Percentiles rank a stretch among this genome's conserved stretches.
phyloP scores from a whole-genome alignment of 2,329 filamentous ascomycete genomes.

The Aureobasidium sp. region DNA sequence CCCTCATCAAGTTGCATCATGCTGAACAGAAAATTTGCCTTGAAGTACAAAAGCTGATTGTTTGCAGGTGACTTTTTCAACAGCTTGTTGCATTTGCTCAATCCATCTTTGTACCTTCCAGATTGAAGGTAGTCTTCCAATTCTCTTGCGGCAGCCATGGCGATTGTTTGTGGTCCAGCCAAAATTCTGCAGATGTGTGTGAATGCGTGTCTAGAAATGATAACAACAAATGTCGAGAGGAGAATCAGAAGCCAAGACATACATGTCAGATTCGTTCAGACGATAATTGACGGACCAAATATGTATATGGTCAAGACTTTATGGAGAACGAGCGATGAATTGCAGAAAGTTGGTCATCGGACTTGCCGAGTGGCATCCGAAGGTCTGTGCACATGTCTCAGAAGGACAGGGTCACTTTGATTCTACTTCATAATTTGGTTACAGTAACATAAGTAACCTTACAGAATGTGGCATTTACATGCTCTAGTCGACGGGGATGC shows the following conservation, averaged over 20 bases:
- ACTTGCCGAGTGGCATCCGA: neutral
- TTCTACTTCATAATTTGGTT: neutral
- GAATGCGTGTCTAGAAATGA: neutral
- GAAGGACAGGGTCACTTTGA: neutral
- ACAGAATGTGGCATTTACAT: neutral
- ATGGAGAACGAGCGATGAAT: neutral
- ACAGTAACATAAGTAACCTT: too few species aligned
- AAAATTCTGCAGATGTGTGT: constrained; percentile 4
- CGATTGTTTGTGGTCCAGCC: neutral
- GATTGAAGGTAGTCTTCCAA: constrained; percentile 10
- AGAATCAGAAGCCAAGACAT: constrained; percentile 12
- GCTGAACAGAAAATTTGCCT: constrained; percentile 26
- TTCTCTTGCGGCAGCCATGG: constrained; percentile 1
- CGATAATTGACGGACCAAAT: neutral
- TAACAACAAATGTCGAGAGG: neutral
- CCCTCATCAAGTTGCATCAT: constrained; percentile 19
- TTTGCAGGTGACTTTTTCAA: constrained; percentile 26
- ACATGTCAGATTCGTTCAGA: neutral
- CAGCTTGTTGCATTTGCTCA: constrained; percentile 28
- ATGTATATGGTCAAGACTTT: neutral
- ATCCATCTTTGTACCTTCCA: constrained; percentile 26
- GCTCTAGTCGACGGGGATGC: too few species aligned
- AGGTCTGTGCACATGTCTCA: neutral
- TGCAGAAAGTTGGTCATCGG: constrained; percentile 4
- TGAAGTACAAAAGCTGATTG: constrained; percentile 26